Evolutionary conservation across 805 yeast species (phyloP), one percentile per base, ranked within the genome.

Genomic region (Candida sanyiensis): DNA sequence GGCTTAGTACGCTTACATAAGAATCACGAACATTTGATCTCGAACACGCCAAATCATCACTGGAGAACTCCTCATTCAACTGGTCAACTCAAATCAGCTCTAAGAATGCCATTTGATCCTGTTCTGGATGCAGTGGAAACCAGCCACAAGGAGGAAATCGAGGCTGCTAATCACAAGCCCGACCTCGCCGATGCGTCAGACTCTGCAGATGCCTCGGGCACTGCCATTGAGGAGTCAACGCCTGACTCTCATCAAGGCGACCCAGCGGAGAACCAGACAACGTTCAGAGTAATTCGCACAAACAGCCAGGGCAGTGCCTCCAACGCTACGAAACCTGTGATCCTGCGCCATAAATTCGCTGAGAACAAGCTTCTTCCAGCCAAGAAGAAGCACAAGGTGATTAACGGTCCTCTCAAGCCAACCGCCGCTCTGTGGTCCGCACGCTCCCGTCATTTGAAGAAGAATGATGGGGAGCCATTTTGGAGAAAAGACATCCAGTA

Each of bases 381-480:
- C 4, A 26, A 27, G 24, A 39, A 39, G 35, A 39, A 39, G 19
- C 39, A 35, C 10, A 39, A 29, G 15, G 24, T 28, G 6, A 8
- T 33, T n/a, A 40, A 34, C 5, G 47, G 48, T 3, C 38, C 44
- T 24, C 36, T 34, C 39, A 45, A 48, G 19, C 42, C 41, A 3
- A 46, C 35, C 16, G 44, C 42, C 10, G 50, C 54, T 2, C 37
- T 53, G 16, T 45, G 46, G 13, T 51, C 58, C 3, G 59, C 63
- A 2, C 49, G 70, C 5, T 61, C 67, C 20, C 66, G 84, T 32
- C 88, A 81, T 58, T 59, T 90, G 50, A 90, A 90, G 61, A 90
- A 89, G 56, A 70, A 77, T 15, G 97, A 90, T 54, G 96, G 97
- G 6, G 94, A 84, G 52, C 95, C 95, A 16, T 77, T 89, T 42